Evolutionary conservation across 176 grass and related monocot genomes (phyloP).

Genomic region (Aegilops longissima): DNA sequence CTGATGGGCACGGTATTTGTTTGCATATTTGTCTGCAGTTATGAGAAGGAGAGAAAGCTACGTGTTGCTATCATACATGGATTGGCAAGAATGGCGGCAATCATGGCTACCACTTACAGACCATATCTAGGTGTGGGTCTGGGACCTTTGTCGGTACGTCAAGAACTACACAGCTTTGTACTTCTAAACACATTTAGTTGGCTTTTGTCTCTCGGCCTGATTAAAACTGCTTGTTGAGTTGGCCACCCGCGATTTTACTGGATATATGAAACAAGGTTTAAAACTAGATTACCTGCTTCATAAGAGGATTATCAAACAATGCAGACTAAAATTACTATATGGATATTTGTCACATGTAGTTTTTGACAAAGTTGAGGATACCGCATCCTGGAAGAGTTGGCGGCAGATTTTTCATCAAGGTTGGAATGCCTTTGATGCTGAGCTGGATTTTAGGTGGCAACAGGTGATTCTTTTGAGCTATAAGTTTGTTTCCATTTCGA

Average conservation of each 20-base stretch:
- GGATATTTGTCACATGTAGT: slow-evolving; percentile 47
- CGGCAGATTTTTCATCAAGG: slow-evolving; percentile 86
- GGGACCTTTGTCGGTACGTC: slow-evolving; percentile 81
- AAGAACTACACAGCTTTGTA: slow-evolving; percentile 24
- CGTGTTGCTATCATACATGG: slow-evolving; percentile 96
- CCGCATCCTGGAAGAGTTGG: slow-evolving; percentile 95
- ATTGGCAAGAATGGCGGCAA: slow-evolving; percentile 98
- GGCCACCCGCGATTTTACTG: neutral
- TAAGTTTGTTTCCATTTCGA: slow-evolving; percentile 21
- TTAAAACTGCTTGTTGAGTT: slow-evolving; percentile 18
- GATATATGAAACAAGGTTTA: slow-evolving; percentile 9
- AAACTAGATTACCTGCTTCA: neutral
- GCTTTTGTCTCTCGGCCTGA: neutral
- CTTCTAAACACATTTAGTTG: neutral
- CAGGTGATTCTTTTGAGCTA: slow-evolving; percentile 65
- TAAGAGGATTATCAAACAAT: slow-evolving; percentile 17
- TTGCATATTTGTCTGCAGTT: slow-evolving; percentile 53
- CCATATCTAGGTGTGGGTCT: slow-evolving; percentile 90
- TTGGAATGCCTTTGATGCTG: slow-evolving; percentile 89
- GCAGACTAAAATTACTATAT: slow-evolving; percentile 22
- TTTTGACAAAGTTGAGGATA: slow-evolving; percentile 88
- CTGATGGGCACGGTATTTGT: neutral
- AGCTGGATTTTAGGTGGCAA: slow-evolving; percentile 95
- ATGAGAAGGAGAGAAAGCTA: slow-evolving; percentile 88
- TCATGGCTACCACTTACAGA: slow-evolving; percentile 96